Evolutionary conservation across 2,329 filamentous ascomycete species (phyloP).

Genomic region (Zasmidium cellare): DNA sequence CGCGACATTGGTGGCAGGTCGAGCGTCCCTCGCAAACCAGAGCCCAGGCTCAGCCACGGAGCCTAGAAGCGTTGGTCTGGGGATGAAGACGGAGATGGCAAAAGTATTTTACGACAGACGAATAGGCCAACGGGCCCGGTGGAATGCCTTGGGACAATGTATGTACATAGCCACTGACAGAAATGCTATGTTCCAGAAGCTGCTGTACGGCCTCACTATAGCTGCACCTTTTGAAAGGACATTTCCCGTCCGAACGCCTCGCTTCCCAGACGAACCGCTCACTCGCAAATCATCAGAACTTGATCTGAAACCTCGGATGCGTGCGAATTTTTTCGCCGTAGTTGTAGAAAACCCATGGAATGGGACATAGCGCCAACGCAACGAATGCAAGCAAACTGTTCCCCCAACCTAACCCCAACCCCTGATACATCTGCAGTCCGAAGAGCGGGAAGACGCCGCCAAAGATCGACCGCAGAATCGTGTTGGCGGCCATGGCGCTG

Average conservation of each 20-base stretch:
- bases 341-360: slow-evolving; percentile 47
- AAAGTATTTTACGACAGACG: too few species aligned
- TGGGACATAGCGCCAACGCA: slow-evolving; percentile 45
- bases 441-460: slow-evolving; percentile 60
- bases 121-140: not conserved
- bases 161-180: too few species aligned
- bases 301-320: slow-evolving; percentile 20
- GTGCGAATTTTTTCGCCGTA: slow-evolving; percentile 47
- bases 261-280: too few species aligned
- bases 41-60: too few species aligned
- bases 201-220: too few species aligned
- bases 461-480: slow-evolving; percentile 57
- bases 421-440: slow-evolving; percentile 59
- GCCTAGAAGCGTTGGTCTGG: too few species aligned
- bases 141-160: not conserved
- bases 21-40: too few species aligned
- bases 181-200: too few species aligned
- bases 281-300: slow-evolving; percentile 19
- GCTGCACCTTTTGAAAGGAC: too few species aligned
- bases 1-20: too few species aligned
- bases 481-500: slow-evolving; percentile 65
- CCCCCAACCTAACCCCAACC: slow-evolving; percentile 61
- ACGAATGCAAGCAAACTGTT: slow-evolving; percentile 57
- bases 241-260: too few species aligned
- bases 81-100: too few species aligned